phyloP scores from a whole-genome alignment of 768 basidiomycete genomes.

The Hydnomerulius pinastri region DNA sequence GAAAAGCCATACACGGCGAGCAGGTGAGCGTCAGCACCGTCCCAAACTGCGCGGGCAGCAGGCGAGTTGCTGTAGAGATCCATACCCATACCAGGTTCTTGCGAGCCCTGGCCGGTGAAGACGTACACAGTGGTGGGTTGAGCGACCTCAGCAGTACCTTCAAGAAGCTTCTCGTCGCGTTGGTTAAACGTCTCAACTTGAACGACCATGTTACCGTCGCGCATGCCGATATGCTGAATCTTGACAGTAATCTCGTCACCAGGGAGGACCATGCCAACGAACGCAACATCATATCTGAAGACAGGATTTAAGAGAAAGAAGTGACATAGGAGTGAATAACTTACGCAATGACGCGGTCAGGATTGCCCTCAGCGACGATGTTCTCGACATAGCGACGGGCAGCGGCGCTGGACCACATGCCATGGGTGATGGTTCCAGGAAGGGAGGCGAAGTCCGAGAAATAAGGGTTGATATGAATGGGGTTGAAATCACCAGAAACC shows the following conservation, averaged over 20 bases:
- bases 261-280: constrained; percentile 96
- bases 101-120: constrained; percentile 98
- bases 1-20: constrained; percentile 97
- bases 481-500: constrained; percentile 97
- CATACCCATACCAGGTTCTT: constrained; percentile 99
- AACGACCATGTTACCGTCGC: constrained; percentile 90
- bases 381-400: constrained; percentile 92
- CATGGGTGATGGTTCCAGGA: constrained; percentile 96
- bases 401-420: constrained; percentile 95
- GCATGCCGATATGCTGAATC: constrained; percentile 90
- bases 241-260: constrained; percentile 84
- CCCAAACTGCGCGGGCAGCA: constrained; percentile 97
- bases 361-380: constrained; percentile 89
- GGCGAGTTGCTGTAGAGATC: constrained; percentile 92
- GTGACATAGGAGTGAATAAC: constrained; percentile 32
- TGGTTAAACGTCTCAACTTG: constrained; percentile 84
- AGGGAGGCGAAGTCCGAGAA: constrained; percentile 92
- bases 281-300: constrained; percentile 85
- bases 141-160: constrained; percentile 89
- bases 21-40: constrained; percentile 90
- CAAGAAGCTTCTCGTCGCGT: constrained; percentile 87
- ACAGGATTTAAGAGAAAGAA: constrained; percentile 5
- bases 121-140: constrained; percentile 94
- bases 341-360: constrained; percentile 86
- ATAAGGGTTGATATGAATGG: constrained; percentile 98